Percentiles rank a stretch among this genome's conserved stretches.
Conservation (phyloP, 2,329 filamentous ascomycete genomes). For the Epichloe sibirici region DNA sequence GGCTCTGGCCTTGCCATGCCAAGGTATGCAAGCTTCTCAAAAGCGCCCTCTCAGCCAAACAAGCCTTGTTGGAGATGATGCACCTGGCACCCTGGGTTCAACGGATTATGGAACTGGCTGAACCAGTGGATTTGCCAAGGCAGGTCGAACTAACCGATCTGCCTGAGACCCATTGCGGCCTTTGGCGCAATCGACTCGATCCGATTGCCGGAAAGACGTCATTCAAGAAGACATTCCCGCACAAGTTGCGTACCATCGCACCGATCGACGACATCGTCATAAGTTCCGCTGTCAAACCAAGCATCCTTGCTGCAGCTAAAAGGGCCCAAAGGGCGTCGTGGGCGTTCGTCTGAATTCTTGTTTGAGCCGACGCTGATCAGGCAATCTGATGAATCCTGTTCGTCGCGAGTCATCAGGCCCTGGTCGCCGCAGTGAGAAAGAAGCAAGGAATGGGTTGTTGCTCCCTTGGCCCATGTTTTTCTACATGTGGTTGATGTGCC, state of each 20-base stretch:
- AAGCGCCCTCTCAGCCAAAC: too few relatives aligned
- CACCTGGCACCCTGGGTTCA: too few relatives aligned
- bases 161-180: too few relatives aligned
- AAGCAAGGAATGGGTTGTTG: not conserved
- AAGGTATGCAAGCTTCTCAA: too few relatives aligned
- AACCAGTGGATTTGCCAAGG: too few relatives aligned
- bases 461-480: not conserved
- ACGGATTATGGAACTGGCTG: too few relatives aligned
- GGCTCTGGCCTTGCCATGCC: too few relatives aligned
- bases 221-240: not conserved
- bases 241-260: not conserved
- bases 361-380: not conserved
- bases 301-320: not conserved
- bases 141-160: too few relatives aligned
- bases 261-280: conserved; percentile 1
- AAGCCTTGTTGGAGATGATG: too few relatives aligned
- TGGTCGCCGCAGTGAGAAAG: not conserved
- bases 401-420: not conserved
- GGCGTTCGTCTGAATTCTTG: not conserved
- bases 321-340: not conserved
- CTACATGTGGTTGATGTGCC: not conserved
- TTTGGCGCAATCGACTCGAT: not conserved
- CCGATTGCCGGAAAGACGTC: not conserved
- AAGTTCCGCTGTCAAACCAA: not conserved
- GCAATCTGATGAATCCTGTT: not conserved